Evolutionary conservation across 148 eudicot genomes (phyloP).

Genomic region (Suaeda aralocaspica): DNA sequence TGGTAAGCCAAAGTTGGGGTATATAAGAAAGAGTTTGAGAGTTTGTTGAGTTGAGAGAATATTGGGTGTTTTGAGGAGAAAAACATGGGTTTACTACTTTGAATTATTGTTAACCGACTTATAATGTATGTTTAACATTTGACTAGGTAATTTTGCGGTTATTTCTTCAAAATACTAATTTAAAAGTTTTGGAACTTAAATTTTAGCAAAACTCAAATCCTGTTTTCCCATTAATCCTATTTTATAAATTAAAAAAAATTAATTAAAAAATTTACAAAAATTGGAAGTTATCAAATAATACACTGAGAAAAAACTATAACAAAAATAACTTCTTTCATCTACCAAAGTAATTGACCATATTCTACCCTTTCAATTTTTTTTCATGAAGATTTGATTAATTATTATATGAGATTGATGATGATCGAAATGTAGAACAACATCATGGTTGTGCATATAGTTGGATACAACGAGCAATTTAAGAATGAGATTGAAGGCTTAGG

Average conservation of each 20-base stretch:
- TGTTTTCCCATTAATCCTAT: too few species aligned
- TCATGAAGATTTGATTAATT: too few species aligned
- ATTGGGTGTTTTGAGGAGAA: constrained; percentile 11
- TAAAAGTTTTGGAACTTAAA: neutral
- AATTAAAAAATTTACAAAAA: neutral
- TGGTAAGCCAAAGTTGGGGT: neutral
- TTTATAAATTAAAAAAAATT: too few species aligned
- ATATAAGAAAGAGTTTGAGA: constrained; percentile 8
- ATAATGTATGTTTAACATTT: neutral
- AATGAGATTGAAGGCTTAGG: too few species aligned
- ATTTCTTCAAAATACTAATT: neutral
- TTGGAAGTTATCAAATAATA: neutral
- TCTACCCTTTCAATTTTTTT: too few species aligned
- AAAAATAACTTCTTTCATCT: too few species aligned
- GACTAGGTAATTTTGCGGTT: constrained; percentile 16
- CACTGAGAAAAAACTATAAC: neutral
- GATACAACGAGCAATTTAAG: too few species aligned
- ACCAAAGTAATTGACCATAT: too few species aligned
- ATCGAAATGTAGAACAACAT: too few species aligned
- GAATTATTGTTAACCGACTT: constrained; percentile 3
- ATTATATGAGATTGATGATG: too few species aligned
- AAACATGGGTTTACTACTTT: constrained; percentile 1
- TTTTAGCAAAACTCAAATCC: too few species aligned
- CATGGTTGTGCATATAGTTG: too few species aligned
- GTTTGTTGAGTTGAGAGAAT: constrained; percentile 13